Base-by-base conservation (phyloP, 345 rosid genomes). In the Trapa incisa region DNA sequence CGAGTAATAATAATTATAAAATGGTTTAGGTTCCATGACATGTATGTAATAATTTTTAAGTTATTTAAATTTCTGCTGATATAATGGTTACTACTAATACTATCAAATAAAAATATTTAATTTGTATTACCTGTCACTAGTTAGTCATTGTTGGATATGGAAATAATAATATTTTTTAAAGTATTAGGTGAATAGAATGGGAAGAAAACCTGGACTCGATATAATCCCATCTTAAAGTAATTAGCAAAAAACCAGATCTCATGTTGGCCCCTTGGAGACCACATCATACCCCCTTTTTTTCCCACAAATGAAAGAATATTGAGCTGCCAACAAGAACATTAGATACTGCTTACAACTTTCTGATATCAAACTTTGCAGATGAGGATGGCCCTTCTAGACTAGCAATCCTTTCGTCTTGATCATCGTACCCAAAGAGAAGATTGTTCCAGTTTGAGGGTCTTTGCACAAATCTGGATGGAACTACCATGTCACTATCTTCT, bases 401-500 rank as follows among this genome's bases (percentile, higher is more conserved):
- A 15, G 72, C 75, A 45, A 74, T 79, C 77, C 81, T 77, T 62
- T 82, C 82, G 32, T 80, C 84, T 73, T 78, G 83, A 65, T 80
- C 85, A 65, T 80, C 85, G 50, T 78, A 47, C 32, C 73, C 74
- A 38, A 80, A 79, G 47, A 82, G 82, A 63, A 81, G 74, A 69
- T 76, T 82, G 60, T 76, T 82, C 94, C 91, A 84, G 83, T 82
- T 81, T 17, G 79, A 72, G 37, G 96, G 79, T 73, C 86, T 87
- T 65, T 89, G 84, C 56, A 82, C 78, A 65, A 77, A 76, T 77
- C 99, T 84, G 16, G 88, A 79, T 71, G 99, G 89, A 73, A 91
- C 90, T 70, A 86, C 90, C 71, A 86, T 82, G 72, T 91, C 99
- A 43, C 99, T 94, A 70, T 94, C 99, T 80, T 94, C 99, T 35